Base-by-base conservation (phyloP, 2,329 filamentous ascomycete species). In the Pestalotiopsis sp. region DNA sequence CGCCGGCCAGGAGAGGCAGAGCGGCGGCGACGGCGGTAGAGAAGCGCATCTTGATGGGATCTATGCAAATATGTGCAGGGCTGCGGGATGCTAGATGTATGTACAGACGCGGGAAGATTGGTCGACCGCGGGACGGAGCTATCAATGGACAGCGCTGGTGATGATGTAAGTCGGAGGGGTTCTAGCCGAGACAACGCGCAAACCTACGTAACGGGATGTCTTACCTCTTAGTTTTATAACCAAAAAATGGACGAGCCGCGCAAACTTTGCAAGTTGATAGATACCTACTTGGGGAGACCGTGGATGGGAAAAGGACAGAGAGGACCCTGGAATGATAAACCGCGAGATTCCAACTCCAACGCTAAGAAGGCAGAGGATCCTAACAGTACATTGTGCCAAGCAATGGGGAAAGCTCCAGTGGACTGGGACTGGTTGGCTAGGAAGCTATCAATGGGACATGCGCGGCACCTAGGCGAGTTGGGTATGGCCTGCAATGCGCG, bases 1-100 rank as follows among this genome's bases (percentile, higher is more conserved):
- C 85, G 41, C 81, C 81, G 63, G 82, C 84, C 72, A 91, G 81
- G 17, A 88, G 80, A 72, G 89, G 88, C 77, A 91, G 81, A 62
- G 85, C 85, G 65, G 87, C 75, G 67, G 85, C 72, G 72, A 84
- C 78, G 68, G 84, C 79, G 64, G 80, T 76, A 68, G 87, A 86
- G 81, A 91, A 85, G 77, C 87, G 89, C 89, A 91, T 91, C 70
- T 73, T 84, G 77, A 66, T 67, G 69, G 68, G 69, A 64, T 60
- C 55, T 58, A 23, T 65, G 65, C 13, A 27, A 65, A 36, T 36
- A 36, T 36, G 31, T 36, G 31, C 31, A 36, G 31, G 6, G 31
- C 31, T 36, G 7, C 31, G 31, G 31, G 31, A 36, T 36, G 65
- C 67, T 69, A 69, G 69, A 65, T 58, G 63, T 55, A 20, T 66